phyloP scores from a whole-genome alignment of 371 early-diverging fungal species.

The Rhizomucor miehei region DNA sequence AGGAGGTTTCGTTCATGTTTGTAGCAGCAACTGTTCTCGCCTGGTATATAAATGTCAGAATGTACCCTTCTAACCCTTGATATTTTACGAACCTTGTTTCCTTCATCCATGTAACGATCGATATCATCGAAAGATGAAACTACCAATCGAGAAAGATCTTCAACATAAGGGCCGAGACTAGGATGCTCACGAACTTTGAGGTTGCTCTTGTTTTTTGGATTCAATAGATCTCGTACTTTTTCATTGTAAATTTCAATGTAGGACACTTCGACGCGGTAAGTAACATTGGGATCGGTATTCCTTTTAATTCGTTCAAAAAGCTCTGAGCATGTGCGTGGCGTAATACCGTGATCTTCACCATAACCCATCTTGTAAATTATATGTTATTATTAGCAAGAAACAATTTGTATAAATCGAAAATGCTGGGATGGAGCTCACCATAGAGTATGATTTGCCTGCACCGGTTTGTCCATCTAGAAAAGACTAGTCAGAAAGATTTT shows the following conservation, averaged over 20 bases:
- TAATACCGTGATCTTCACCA: conserved; percentile 81
- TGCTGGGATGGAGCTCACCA: no score
- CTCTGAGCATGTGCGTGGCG: conserved; percentile 77
- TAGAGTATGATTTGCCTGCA: conserved; percentile 81
- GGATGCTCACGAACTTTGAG: conserved; percentile 90
- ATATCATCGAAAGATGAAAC: conserved; percentile 78
- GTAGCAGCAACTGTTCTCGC: conserved; percentile 92
- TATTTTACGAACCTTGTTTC: conserved; percentile 72
- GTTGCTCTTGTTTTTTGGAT: conserved; percentile 73
- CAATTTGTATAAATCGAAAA: no score
- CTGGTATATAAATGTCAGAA: conserved; percentile 24
- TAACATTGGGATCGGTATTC: conserved; percentile 42
- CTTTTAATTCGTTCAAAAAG: conserved; percentile 68
- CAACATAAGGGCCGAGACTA: conserved; percentile 85
- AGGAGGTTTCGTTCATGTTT: conserved; percentile 95
- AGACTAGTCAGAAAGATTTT: background rate
- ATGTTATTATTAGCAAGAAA: no score
- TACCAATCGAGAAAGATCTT: conserved; percentile 81
- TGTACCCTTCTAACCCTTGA: conserved; percentile 25
- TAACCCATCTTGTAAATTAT: conserved; percentile 76
- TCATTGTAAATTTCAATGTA: conserved; percentile 90
- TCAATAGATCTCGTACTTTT: conserved; percentile 87
- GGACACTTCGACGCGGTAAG: conserved; percentile 77
- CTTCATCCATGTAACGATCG: conserved; percentile 80
- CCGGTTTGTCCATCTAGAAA: conserved; percentile 87